These are phyloP conservation scores for Myriosclerotinia curreyana DNA, from an alignment of 2,329 filamentous ascomycete species.

Conservation along the genomic window DNA sequence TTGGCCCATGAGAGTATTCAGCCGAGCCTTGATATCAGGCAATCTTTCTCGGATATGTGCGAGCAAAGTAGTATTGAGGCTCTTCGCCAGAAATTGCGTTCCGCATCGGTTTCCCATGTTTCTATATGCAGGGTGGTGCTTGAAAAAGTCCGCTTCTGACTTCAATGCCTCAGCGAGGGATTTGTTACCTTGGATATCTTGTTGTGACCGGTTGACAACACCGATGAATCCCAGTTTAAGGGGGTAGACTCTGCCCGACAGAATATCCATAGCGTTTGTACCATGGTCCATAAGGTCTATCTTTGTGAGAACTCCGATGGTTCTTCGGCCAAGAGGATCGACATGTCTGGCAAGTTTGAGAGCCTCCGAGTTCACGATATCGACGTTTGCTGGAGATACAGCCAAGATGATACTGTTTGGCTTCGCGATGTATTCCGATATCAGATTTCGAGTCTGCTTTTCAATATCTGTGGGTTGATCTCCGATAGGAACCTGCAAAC, in stretches of 20 bases:
- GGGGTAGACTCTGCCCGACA: slow-evolving; percentile 95
- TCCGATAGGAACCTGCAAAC: slow-evolving; percentile 78
- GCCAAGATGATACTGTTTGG: slow-evolving; percentile 97
- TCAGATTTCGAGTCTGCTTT: slow-evolving; percentile 94
- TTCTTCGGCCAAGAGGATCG: slow-evolving; percentile 87
- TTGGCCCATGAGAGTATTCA: slow-evolving; percentile 99
- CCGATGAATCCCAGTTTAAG: slow-evolving; percentile 97
- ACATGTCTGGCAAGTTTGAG: slow-evolving; percentile 96
- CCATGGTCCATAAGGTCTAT: slow-evolving; percentile 98
- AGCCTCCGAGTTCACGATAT: slow-evolving; percentile 97
- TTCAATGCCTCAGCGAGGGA: slow-evolving; percentile 88
- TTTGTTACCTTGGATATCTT: slow-evolving; percentile 95
- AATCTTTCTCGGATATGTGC: slow-evolving; percentile 90
- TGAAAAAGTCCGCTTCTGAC: slow-evolving; percentile 92
- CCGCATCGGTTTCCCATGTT: slow-evolving; percentile 94
- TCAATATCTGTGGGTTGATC: slow-evolving; percentile 98
- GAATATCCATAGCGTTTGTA: slow-evolving; percentile 94
- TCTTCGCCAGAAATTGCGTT: slow-evolving; percentile 91
- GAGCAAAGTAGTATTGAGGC: slow-evolving; percentile 93
- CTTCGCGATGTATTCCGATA: slow-evolving; percentile 97
- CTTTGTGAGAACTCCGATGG: slow-evolving; percentile 96
- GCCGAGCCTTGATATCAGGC: slow-evolving; percentile 94
- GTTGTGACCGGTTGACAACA: slow-evolving; percentile 95
- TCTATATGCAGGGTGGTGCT: slow-evolving; percentile 91
- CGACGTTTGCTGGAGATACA: slow-evolving; percentile 95